Evolutionary conservation across 495 filamentous ascomycete genomes (phyloP).

Genomic region (Glarea lozoyensis): DNA sequence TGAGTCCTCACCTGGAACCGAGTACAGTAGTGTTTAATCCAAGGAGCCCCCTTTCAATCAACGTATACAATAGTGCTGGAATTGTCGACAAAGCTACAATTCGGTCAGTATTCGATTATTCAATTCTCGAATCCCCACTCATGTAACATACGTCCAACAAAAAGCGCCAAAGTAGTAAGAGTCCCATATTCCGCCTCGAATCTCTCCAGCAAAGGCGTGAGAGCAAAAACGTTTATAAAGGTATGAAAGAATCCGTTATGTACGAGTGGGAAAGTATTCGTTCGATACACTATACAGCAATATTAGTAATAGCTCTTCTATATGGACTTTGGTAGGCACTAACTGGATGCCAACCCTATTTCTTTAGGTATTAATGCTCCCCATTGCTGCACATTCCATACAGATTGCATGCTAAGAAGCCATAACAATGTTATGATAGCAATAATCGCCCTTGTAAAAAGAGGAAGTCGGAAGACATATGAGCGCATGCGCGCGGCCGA

Average conservation of each 20-base stretch:
- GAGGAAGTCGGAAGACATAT: conserved; percentile 77
- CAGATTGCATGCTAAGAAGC: conserved; percentile 52
- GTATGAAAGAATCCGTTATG: conserved; percentile 74
- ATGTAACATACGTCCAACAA: conserved; percentile 71
- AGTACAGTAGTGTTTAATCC: conserved; percentile 58
- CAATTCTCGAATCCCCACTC: neutral
- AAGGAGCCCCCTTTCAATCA: conserved; percentile 60
- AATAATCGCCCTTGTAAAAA: conserved; percentile 73
- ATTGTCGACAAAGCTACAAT: conserved; percentile 65
- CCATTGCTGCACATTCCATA: conserved; percentile 64
- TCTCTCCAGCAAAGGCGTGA: conserved; percentile 77
- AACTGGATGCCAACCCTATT: conserved; percentile 66
- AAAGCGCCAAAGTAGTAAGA: conserved; percentile 70
- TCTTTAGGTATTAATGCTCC: conserved; percentile 70
- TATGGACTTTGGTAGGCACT: conserved; percentile 24
- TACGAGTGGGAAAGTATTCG: conserved; percentile 88
- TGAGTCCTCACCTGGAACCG: conserved; percentile 65
- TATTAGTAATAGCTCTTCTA: conserved; percentile 1
- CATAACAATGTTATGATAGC: conserved; percentile 60
- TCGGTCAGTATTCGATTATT: conserved; percentile 17
- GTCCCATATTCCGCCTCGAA: conserved; percentile 95
- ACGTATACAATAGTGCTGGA: conserved; percentile 62
- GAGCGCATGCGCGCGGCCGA: conserved; percentile 37
- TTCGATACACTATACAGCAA: conserved; percentile 64
- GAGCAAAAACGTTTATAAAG: conserved; percentile 66